Base-by-base conservation (phyloP, 1,284 basidiomycete species). In the Cryptococcus floricola region DNA sequence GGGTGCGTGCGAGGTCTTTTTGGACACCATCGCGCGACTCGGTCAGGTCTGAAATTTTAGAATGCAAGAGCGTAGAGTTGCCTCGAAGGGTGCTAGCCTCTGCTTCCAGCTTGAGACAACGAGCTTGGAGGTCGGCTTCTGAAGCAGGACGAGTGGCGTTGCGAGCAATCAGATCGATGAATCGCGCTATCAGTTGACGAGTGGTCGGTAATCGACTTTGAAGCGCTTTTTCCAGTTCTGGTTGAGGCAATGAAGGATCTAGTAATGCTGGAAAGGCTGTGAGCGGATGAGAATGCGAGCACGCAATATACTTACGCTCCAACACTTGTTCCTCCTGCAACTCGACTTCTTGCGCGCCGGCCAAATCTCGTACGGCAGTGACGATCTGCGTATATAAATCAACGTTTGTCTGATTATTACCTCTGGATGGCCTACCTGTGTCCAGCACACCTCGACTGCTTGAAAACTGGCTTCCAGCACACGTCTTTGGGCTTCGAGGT, bases 401-500 rank as follows among this genome's bases (percentile, higher is more conserved):
- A 34, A 3, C 34, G 44, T 47, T 81, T 77, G 34, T 83, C 13
- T 39, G 41, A 60, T 53, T 16, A 52, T 48, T 52, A 52, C 31
- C 58, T 45, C 48, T 49, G 56, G 38, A 28, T n/a, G 38, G 61
- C 77, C 44, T 74, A 93, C 91, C 82, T 93, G 90, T 59, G 84
- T 81, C 91, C 91, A 94, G 73, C 89, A 93, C n/a, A 90, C 84
- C 60, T 89, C 85, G 65, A 93, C 84, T 28, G 88, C 87, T 48
- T 87, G 85, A 56, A 93, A 74, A 52, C 86, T 86, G 2, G 87
- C 87, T 71, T 93, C 88, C 65, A 87, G 87, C 10, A 84, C 84
- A 56, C 79, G 82, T 71, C 86, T 85, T 64, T 86, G 82, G 63
- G 81, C 82, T 74, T 92, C 88, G 45, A 94, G 74, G 63, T 89